Base-by-base conservation (phyloP, 345 rosid species). In the Garcia nutans region DNA sequence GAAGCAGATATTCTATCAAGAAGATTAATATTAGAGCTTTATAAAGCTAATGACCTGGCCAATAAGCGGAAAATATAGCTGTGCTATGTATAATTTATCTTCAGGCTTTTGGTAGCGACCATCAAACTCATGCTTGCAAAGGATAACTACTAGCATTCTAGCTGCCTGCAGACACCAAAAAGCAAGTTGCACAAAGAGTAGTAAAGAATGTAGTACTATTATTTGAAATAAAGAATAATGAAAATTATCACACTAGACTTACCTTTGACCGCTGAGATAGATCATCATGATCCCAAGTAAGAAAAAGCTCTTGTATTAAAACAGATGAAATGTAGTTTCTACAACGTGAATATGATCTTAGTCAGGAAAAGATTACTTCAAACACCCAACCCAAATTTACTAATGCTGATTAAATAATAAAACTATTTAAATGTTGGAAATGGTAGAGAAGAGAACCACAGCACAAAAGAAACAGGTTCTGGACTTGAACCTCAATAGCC, bases 311-410 rank as follows among this genome's bases (percentile, higher is more conserved):
- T 84, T 93, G 99, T 82, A 96, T 88, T 79, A 93, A 86, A 79
- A 96, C 90, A 44, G 98, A 96, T 37, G 99, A 90, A 76, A 96
- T 93, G 82, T 93, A 96, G 85, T 96, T 96, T 94, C 99, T 96
- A 86, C 85, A 90, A 70, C 74, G 90, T 55, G 78, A 74, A 84
- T 28, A 82, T 56, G 66, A 59, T 77, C 50, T 50, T 65, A 63
- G 79, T 85, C 81, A 79, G 75, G 75, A 57, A 72, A 81, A 75
- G 33, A 66, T 57, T 45, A 33, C 47, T 65, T 60, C 49, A 63
- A 73, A 74, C 63, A 31, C 45, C 57, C 13, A 67, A 66, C 13
- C 60, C 45, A 68, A 33, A 61, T 24, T 47, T 71, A 61, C 45
- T 9, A 52, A 22, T 19, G 22, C 16, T 3, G 16, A 17, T 54